phyloP scores from a whole-genome alignment of 2,329 filamentous ascomycete genomes.

The Fonsecaea erecta region DNA sequence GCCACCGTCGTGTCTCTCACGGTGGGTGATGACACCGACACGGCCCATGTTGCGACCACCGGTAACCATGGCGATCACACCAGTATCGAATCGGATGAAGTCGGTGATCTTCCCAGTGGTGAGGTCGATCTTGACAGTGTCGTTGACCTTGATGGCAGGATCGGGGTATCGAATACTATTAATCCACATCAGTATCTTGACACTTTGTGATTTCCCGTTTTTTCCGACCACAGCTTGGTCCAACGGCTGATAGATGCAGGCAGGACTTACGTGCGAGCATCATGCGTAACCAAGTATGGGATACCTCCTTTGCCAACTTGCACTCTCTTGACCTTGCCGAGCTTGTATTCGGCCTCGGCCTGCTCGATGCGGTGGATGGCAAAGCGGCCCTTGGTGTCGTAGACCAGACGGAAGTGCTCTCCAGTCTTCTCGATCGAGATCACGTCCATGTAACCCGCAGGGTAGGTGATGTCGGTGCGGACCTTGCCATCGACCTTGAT shows the following conservation, averaged over 20 bases:
- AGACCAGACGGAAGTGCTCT: constrained; percentile 99
- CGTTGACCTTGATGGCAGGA: constrained; percentile 98
- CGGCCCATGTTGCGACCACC: constrained; percentile 99
- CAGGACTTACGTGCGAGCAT: constrained; percentile 98
- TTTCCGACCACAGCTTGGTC: constrained; percentile 89
- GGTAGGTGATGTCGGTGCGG: constrained; percentile 97
- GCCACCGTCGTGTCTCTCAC: constrained; percentile 99
- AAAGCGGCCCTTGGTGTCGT: constrained; percentile 99
- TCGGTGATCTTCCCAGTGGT: constrained; percentile 96
- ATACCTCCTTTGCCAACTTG: constrained; percentile 99
- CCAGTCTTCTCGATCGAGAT: constrained; percentile 99
- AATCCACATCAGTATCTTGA: constrained; percentile 47
- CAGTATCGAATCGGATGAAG: constrained; percentile 98
- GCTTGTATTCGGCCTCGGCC: constrained; percentile 99
- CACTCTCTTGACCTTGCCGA: constrained; percentile 99
- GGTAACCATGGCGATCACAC: constrained; percentile 96
- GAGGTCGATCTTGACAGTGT: constrained; percentile 99
- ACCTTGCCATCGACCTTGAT: constrained; percentile 99
- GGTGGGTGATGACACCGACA: constrained; percentile 99
- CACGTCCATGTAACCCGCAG: constrained; percentile 98
- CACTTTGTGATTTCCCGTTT: constrained; percentile 34
- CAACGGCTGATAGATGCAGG: constrained; percentile 99
- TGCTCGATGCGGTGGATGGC: constrained; percentile 98
- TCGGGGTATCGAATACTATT: constrained; percentile 98
- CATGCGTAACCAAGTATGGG: constrained; percentile 99